phyloP scores from a whole-genome alignment of 306 rosid genomes.

The Astragalus membranaceus region DNA sequence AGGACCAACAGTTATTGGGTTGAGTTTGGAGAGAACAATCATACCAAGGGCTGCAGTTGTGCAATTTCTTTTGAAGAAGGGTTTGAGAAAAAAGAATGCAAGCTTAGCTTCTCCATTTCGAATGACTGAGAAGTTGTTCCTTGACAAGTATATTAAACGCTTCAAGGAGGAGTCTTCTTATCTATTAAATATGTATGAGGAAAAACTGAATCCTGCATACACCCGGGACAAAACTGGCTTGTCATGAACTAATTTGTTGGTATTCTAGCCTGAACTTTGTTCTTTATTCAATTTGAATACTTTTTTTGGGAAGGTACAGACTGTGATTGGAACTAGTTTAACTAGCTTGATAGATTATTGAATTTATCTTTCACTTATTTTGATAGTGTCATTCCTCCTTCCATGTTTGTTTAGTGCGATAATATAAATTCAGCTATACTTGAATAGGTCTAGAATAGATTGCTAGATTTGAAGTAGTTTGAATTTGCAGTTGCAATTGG shows the following conservation, averaged over 20 bases:
- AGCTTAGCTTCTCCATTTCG: background rate
- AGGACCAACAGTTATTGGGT: background rate
- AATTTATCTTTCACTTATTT: background rate
- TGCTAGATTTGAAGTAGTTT: background rate
- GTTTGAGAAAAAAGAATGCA: slow-evolving; percentile 15
- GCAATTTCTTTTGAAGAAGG: slow-evolving; percentile 26
- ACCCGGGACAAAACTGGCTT: background rate
- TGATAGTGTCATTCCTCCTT: background rate
- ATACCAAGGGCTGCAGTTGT: slow-evolving; percentile 35
- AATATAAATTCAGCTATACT: background rate
- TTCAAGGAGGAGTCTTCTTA: background rate
- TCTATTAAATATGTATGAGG: background rate
- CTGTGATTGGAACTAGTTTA: background rate
- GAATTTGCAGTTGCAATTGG: background rate
- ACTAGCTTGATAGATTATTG: background rate
- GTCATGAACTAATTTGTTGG: background rate
- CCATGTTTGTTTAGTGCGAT: background rate
- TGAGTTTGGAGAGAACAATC: slow-evolving; percentile 43
- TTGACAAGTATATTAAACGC: background rate
- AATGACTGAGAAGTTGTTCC: background rate
- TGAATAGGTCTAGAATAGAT: background rate
- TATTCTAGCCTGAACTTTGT: background rate
- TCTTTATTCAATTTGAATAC: background rate
- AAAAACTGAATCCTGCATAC: background rate
- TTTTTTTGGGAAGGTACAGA: background rate